phyloP scores from a whole-genome alignment of 2,329 filamentous ascomycete genomes.

The Botrytis galanthina region DNA sequence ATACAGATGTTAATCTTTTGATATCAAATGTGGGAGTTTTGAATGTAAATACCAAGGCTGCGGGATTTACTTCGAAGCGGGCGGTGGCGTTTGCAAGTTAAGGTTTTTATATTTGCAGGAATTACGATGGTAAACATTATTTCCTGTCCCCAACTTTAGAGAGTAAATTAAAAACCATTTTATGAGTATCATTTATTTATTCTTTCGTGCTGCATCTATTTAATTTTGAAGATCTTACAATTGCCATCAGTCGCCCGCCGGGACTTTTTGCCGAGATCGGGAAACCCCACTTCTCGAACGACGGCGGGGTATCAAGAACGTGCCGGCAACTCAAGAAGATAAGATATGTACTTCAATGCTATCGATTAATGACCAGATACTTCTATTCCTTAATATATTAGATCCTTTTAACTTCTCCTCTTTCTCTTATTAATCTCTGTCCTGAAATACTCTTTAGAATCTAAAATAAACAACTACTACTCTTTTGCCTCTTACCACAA shows the following conservation, averaged over 20 bases:
- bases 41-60: conserved; percentile 30
- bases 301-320: not conserved
- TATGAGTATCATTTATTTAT: not conserved
- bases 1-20: conserved; percentile 29
- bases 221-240: not conserved
- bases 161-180: not conserved
- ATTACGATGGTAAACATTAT: not conserved
- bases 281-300: conserved; percentile 12
- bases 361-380: not conserved
- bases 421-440: not conserved
- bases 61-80: conserved; percentile 25
- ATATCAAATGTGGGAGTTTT: conserved; percentile 33
- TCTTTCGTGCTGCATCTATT: not conserved
- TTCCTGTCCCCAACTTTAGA: not conserved
- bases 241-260: not conserved
- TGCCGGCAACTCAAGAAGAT: not conserved
- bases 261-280: conserved; percentile 17
- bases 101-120: too few relatives aligned
- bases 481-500: not conserved
- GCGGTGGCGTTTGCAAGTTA: not conserved
- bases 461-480: not conserved
- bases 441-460: not conserved
- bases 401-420: not conserved
- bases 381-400: not conserved
- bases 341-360: not conserved